These are phyloP conservation scores for Cryptosporidium ryanae DNA, from an alignment of 169 alveolate genomes.

Conservation along the genomic window DNA sequence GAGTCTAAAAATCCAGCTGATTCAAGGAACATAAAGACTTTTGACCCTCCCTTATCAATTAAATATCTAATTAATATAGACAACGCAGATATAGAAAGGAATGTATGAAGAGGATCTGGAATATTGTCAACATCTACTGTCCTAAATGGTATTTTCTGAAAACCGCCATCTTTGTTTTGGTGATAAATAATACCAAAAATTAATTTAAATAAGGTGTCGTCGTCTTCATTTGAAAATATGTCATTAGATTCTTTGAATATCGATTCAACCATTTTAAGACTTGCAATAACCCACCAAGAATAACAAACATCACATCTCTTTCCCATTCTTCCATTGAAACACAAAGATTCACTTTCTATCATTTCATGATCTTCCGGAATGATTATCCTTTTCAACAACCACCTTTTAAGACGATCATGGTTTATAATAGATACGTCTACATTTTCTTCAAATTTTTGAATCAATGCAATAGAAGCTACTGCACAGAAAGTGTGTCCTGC, in stretches of 20 bases:
- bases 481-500: constrained; percentile 80
- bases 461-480: constrained; percentile 74
- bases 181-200: constrained; percentile 36
- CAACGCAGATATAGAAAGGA: constrained; percentile 79
- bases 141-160: constrained; percentile 51
- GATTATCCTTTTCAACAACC: constrained; percentile 72
- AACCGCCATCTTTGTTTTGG: constrained; percentile 66
- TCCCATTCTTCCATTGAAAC: constrained; percentile 80
- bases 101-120: constrained; percentile 81
- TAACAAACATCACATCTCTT: constrained; percentile 79
- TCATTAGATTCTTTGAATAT: not conserved
- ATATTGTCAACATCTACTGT: constrained; percentile 17
- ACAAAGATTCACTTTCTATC: constrained; percentile 26
- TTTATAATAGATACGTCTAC: not conserved
- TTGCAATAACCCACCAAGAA: constrained; percentile 80
- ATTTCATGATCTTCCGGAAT: constrained; percentile 68
- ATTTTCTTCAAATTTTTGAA: constrained; percentile 17
- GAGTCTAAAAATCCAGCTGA: not conserved
- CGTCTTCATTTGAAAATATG: not conserved
- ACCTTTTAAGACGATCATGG: constrained; percentile 14
- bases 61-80: constrained; percentile 16
- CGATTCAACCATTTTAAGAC: constrained; percentile 72
- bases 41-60: not conserved
- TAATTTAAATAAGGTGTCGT: not conserved
- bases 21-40: not conserved